Base-by-base conservation (phyloP, 768 basidiomycete genomes). In the Auricularia cornea region DNA sequence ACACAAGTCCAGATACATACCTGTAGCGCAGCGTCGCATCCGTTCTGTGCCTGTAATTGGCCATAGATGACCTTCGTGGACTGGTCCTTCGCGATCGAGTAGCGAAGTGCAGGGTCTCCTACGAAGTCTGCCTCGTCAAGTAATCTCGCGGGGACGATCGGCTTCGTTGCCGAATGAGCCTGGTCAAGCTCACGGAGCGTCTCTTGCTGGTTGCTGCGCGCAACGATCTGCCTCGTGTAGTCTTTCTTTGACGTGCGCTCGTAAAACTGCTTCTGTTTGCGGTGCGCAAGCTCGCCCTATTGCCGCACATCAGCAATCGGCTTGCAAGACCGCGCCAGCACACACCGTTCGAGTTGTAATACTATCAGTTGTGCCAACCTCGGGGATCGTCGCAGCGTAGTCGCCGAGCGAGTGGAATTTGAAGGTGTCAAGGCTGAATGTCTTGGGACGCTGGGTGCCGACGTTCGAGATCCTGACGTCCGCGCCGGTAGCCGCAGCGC, bases 261-360 rank as follows among this genome's bases (percentile, higher is more conserved):
- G 48, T 61, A 64, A 29, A 4, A 11, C 3, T 52, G 8, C 44
- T 64, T 64, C 29, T 23, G 35, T 11, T 4, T 26, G 12, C 63
- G 35, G 31, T 64, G 63, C 10, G n/a, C 29, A 33, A 40, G 28
- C 32, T 64, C 63, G n/a, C 63, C 60, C 63, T 64, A 26, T 26
- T 48, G 8, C 6, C 11, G 26, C 20, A 23, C n/a, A 8, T 23
- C 16, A 59, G 57, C 54, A 31, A 26, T 14, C 33, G 12, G 29
- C 10, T 20, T 18, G 18, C 16, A 18, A 18, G 23, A 48, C 5
- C 5, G 20, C 18, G 44, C 5, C 18, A 40, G 23, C 18, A 61
- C 68, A 5, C 56, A 80, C 78, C 6, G 69, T 56, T 33, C 77
- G 73, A 1, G 76, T 79, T 0, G 74, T 73, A 62, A 75, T 79